Percentiles rank a stretch among this genome's conserved stretches.
These are phyloP conservation scores for Tanacetum coccineum DNA, from an alignment of 129 eudicot genomes.

Conservation along the genomic window DNA sequence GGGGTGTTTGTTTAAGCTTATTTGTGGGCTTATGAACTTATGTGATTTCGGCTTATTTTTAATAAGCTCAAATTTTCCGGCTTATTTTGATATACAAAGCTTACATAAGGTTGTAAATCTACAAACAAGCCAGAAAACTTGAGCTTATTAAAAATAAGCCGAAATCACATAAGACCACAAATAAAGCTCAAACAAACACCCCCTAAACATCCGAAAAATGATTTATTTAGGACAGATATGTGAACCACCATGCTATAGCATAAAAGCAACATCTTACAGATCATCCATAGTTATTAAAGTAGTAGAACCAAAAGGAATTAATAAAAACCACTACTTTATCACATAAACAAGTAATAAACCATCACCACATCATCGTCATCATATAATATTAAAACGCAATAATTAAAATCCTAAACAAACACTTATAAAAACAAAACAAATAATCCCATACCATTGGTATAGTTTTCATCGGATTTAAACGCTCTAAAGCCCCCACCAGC, in stretches of 20 bases:
- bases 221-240: too few relatives aligned
- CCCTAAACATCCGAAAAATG: too few relatives aligned
- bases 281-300: background rate
- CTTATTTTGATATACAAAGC: too few relatives aligned
- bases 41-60: too few relatives aligned
- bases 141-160: too few relatives aligned
- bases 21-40: too few relatives aligned
- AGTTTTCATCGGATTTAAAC: constrained; percentile 28
- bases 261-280: background rate
- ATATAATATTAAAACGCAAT: too few relatives aligned
- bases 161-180: too few relatives aligned
- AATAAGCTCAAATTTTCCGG: too few relatives aligned
- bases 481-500: constrained; percentile 33
- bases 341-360: background rate
- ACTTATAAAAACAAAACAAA: background rate
- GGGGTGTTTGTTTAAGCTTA: background rate
- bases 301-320: background rate
- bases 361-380: background rate
- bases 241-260: background rate
- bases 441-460: constrained; percentile 34
- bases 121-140: too few relatives aligned
- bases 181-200: too few relatives aligned
- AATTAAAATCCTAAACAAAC: background rate
- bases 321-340: background rate
- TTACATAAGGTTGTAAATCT: too few relatives aligned